phyloP scores from a whole-genome alignment of 2,329 filamentous ascomycete genomes.

The Sporothrix curviconia region DNA sequence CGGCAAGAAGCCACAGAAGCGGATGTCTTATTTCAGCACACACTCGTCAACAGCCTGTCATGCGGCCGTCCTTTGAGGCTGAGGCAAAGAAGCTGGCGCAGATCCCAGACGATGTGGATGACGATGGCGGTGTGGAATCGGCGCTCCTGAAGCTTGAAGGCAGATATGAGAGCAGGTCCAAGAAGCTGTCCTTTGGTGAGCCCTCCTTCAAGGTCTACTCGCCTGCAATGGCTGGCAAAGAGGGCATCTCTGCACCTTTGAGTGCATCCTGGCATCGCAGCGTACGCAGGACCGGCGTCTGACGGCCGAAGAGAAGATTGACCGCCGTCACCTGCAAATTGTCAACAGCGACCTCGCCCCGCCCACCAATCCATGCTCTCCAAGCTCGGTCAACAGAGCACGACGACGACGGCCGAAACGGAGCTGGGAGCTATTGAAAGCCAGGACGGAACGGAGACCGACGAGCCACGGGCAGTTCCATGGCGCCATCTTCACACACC shows the following conservation, averaged over 20 bases:
- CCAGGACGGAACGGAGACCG: background rate
- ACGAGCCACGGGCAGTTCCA: conserved; percentile 8
- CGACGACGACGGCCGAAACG: background rate
- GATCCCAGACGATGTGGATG: conserved; percentile 72
- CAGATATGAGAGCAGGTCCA: conserved; percentile 57
- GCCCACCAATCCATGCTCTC: background rate
- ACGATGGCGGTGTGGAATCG: conserved; percentile 86
- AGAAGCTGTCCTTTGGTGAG: conserved; percentile 32
- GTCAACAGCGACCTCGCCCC: conserved; percentile 26
- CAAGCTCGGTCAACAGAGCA: background rate
- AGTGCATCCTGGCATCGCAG: conserved; percentile 3
- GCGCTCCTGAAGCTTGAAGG: conserved; percentile 88
- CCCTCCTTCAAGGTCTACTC: background rate
- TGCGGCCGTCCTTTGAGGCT: conserved; percentile 75
- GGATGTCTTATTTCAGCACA: conserved; percentile 53
- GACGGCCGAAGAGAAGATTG: conserved; percentile 34
- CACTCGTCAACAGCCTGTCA: conserved; percentile 55
- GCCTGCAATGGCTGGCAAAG: background rate
- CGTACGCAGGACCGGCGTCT: conserved; percentile 19
- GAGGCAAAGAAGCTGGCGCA: conserved; percentile 82
- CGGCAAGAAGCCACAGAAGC: conserved; percentile 40
- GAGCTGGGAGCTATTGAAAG: background rate
- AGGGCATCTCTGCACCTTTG: background rate
- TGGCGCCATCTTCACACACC: conserved; percentile 4
- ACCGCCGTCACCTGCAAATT: conserved; percentile 41